Base-by-base conservation (phyloP, 1,284 basidiomycete genomes). In the Malassezia arunalokei region DNA sequence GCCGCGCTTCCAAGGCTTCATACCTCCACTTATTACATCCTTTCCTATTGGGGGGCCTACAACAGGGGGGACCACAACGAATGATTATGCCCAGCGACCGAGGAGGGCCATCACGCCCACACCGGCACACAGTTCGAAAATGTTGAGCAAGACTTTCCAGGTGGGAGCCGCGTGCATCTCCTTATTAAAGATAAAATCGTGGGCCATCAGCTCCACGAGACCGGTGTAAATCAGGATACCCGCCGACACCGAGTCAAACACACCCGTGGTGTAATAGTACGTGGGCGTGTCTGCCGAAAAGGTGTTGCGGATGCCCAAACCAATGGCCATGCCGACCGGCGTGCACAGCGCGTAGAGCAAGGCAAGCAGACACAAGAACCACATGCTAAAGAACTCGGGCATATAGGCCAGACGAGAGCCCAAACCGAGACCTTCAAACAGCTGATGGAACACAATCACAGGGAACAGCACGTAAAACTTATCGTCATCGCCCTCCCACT, bases 401-500 rank as follows among this genome's bases (percentile, higher is more conserved):
- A 67, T 51, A 47, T 63, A 55, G 8, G 62, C 58, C 7, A 66
- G 62, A 54, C 69, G 65, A 8, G 66, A 51, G 28, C 71, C 71
- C 28, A 73, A 66, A 67, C 71, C 71, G 11, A 73, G 56, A 42
- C 66, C 63, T 43, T 73, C 71, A 56, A 73, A 73, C 60, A 71
- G 65, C 58, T 73, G 74, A 62, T 75, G 73, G 63, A 76, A 95
- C 68, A 92, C 77, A 60, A 96, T 76, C 54, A 96, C 91, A 56
- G 90, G 77, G 71, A 96, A 91, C 17, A 98, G 81, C 9, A 85
- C 76, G 59, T 80, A 85, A 76, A 98, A 96, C 43, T 81, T 71
- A 27, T 42, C 42, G n/a, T 51, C 43, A 8, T 54, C 51, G 5
- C 51, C 51, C 5, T 38, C 33, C 41, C 41, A 54, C 27, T 80